Evolutionary conservation across 495 filamentous ascomycete genomes (phyloP), one percentile per base, ranked within the genome.

Genomic region (Talaromyces nanjingensis): DNA sequence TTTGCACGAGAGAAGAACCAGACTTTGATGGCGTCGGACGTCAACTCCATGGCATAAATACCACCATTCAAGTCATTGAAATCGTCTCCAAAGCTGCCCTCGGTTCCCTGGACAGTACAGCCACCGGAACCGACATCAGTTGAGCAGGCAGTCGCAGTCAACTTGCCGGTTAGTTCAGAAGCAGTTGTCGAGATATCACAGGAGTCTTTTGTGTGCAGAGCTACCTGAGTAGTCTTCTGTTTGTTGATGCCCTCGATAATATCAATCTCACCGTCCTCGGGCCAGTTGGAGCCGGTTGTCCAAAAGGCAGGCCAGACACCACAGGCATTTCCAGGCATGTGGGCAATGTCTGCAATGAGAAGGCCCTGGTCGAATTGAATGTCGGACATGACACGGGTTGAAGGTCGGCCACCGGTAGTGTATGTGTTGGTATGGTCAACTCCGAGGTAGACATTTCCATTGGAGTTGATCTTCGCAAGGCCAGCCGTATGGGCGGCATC

Each of bases 211-310:
- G 91, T 94, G 72, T 97, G 93, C 37, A 97, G 79, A 2, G 91
- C 87, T 66, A 96, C 86, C 45, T 80, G 71, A 66, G 93, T 89
- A 60, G 81, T 76, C 0, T 79, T 73, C 58, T 87, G 80, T 37
- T 77, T 68, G 74, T 94, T 91, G 64, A 96, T 89, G 47, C 90
- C 90, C 71, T 97, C 92, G 71, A 97, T 87, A 67, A 97, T 92
- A 79, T 97, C 92, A 65, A 96, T 92, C 74, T 97, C 93, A 22
- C 93, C 93, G 39, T 83, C 79, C 11, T 74, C 71, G 0, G 92
- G 93, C 93, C 93, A 97, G 56, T 86, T 78, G 6, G 82, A 80
- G 18, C 91, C 90, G 12, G 87, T 77, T 2, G 85, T 88, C 90
- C 91, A 96, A 64, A 83, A 83, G n/a, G 89, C 84, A 20, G 89